phyloP scores from a whole-genome alignment of 768 basidiomycete species.

The Pleurotus djamor region DNA sequence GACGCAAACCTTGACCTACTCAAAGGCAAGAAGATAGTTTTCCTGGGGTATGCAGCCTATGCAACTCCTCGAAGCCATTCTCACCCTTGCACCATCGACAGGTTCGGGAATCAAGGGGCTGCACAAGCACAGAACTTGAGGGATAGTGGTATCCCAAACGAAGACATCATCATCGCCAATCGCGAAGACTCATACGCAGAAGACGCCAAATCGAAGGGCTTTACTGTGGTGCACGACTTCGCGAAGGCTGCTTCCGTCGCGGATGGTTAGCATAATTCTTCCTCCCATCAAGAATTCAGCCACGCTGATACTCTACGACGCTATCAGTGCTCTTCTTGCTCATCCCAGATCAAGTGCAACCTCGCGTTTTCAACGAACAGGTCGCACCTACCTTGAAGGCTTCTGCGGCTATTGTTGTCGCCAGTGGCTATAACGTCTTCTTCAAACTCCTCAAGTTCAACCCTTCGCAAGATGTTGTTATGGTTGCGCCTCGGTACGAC shows the following conservation, averaged over 20 bases:
- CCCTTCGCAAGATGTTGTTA: slow-evolving; percentile 54
- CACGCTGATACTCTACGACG: neutral
- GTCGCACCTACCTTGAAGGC: slow-evolving; percentile 50
- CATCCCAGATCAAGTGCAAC: slow-evolving; percentile 65
- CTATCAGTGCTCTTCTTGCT: slow-evolving; percentile 54
- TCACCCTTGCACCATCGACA: slow-evolving; percentile 14
- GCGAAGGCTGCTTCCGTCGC: slow-evolving; percentile 51
- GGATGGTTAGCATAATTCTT: slow-evolving; percentile 39
- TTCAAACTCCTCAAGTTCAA: slow-evolving; percentile 56
- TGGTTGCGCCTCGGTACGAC: slow-evolving; percentile 60
- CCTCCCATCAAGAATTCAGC: no score
- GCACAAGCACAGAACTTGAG: slow-evolving; percentile 66
- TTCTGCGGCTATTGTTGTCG: slow-evolving; percentile 49
- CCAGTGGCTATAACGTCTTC: slow-evolving; percentile 67
- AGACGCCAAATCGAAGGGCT: slow-evolving; percentile 54
- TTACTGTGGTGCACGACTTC: slow-evolving; percentile 57
- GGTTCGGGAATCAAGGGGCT: slow-evolving; percentile 66
- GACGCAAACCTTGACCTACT: slow-evolving; percentile 54
- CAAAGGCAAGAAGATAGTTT: slow-evolving; percentile 51
- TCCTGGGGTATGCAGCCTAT: slow-evolving; percentile 44
- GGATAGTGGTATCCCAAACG: slow-evolving; percentile 61
- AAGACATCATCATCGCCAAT: slow-evolving; percentile 59
- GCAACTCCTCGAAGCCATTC: neutral
- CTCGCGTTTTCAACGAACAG: slow-evolving; percentile 56
- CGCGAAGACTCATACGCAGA: slow-evolving; percentile 55